phyloP scores from a whole-genome alignment of 345 rosid genomes.

The Eucalyptus cloeziana region DNA sequence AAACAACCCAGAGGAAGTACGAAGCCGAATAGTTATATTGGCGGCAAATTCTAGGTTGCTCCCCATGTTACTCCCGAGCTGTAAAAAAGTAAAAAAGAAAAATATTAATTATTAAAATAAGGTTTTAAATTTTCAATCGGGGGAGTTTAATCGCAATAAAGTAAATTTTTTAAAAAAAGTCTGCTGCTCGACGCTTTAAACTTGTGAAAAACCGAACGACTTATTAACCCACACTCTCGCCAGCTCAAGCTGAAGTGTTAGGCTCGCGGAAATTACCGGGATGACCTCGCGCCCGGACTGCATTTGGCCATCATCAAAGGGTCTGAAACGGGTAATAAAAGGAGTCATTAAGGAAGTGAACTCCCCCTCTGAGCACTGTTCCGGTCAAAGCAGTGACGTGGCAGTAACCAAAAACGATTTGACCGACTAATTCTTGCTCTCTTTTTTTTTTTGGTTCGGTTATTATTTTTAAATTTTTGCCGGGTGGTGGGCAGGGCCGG shows the following conservation, averaged over 20 bases:
- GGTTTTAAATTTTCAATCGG: neutral
- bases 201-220: neutral
- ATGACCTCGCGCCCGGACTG: neutral
- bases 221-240: neutral
- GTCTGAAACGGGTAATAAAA: neutral
- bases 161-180: neutral
- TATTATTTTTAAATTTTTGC: slow-evolving; percentile 5
- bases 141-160: neutral
- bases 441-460: neutral
- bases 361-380: neutral
- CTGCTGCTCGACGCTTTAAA: neutral
- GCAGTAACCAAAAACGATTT: neutral
- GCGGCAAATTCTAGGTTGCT: slow-evolving; percentile 82
- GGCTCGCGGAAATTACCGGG: neutral
- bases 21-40: slow-evolving; percentile 31
- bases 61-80: slow-evolving; percentile 53
- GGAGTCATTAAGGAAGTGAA: neutral
- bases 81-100: slow-evolving; percentile 4
- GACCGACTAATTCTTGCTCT: neutral
- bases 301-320: neutral
- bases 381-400: neutral
- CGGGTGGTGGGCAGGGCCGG: slow-evolving; percentile 19
- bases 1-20: slow-evolving; percentile 47
- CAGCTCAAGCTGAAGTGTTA: neutral
- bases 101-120: neutral